phyloP scores from a whole-genome alignment of 441 rosid species.

The Rhodomyrtus psidioides region DNA sequence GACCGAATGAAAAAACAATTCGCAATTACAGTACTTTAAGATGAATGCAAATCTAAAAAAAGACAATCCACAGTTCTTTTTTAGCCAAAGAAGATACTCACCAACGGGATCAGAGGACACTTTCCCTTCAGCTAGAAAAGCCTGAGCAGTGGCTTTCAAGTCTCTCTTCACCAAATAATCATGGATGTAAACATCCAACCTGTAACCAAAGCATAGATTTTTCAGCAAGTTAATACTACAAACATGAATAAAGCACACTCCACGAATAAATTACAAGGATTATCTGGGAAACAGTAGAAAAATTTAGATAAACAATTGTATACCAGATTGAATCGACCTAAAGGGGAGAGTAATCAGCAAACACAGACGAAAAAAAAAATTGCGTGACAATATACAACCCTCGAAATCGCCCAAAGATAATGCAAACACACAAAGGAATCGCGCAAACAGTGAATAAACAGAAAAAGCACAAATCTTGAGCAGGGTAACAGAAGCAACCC shows the following conservation, averaged over 20 bases:
- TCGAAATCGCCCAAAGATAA: background rate
- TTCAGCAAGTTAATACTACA: background rate
- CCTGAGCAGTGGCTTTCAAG: conserved; percentile 32
- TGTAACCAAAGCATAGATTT: conserved; percentile 2
- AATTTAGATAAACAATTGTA: background rate
- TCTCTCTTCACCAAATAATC: conserved; percentile 45
- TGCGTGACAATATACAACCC: background rate
- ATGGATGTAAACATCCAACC: conserved; percentile 43
- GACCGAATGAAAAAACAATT: background rate
- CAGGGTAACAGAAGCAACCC: background rate
- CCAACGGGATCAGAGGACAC: conserved; percentile 25
- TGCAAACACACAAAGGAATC: background rate
- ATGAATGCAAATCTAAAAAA: background rate
- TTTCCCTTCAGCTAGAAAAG: conserved; percentile 32
- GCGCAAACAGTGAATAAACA: background rate
- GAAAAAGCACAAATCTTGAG: background rate
- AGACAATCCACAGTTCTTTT: background rate
- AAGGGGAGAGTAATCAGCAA: background rate
- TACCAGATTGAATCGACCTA: background rate
- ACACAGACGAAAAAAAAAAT: background rate
- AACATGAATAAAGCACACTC: background rate
- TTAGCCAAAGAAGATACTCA: conserved; percentile 8
- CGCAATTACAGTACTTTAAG: background rate
- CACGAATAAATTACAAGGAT: background rate
- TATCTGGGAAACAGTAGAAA: background rate